These are phyloP conservation scores for Eucalyptus decipiens DNA, from an alignment of 345 rosid species.

Conservation along the genomic window DNA sequence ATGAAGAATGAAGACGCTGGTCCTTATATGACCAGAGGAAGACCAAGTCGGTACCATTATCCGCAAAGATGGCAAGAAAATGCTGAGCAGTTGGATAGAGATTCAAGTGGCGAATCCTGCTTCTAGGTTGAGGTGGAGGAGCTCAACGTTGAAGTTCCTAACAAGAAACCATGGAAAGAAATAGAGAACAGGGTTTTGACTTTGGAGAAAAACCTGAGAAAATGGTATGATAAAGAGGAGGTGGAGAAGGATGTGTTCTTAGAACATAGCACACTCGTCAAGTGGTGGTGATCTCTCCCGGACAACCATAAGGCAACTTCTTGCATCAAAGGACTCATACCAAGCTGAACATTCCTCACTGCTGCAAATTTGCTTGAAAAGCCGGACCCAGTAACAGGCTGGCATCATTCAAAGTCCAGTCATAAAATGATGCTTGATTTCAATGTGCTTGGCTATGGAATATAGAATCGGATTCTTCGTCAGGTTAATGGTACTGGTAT, in stretches of 20 bases:
- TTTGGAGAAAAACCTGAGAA: background rate
- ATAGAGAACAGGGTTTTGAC: background rate
- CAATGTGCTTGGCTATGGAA: too few species aligned
- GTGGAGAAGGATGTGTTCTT: background rate
- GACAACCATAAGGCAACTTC: background rate
- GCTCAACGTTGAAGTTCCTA: slow-evolving; percentile 1
- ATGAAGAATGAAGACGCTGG: slow-evolving; percentile 73
- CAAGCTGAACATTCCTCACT: background rate
- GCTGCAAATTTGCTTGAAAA: background rate
- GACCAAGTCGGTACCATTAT: slow-evolving; percentile 58
- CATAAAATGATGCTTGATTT: background rate
- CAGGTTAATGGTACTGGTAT: too few species aligned
- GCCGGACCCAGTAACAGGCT: background rate
- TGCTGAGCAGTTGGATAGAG: background rate
- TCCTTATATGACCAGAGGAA: slow-evolving; percentile 38
- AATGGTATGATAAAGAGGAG: background rate
- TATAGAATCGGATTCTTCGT: too few species aligned
- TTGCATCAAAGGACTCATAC: background rate
- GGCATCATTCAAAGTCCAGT: background rate
- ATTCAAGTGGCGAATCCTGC: slow-evolving; percentile 22
- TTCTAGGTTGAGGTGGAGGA: slow-evolving; percentile 86
- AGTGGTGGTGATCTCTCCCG: background rate
- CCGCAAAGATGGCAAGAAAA: slow-evolving; percentile 63
- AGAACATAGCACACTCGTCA: background rate
- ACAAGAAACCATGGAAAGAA: background rate